Evolutionary conservation across 305 asterid genomes (phyloP), one percentile per base, ranked within the genome.

Genomic region (Fraxinus velutina): DNA sequence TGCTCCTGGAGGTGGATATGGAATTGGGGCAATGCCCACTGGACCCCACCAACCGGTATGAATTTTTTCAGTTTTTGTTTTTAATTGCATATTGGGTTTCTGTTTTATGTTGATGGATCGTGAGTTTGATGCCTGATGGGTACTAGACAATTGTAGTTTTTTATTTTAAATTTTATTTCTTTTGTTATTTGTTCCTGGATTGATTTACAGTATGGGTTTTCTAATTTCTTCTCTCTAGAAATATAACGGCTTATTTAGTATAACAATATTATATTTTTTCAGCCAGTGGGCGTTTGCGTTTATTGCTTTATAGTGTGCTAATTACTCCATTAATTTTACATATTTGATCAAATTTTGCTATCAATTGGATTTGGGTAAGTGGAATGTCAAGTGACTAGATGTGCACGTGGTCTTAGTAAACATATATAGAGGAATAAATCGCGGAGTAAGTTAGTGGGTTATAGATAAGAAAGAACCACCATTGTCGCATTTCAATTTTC

Each of bases 11-110:
- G 83, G 50, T 42, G 79, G 79, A 68, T 42, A 52, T 75, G 66
- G 79, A 39, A 12, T 76, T 4, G 39, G 73, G 83, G 85, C 75
- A 12, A 29, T 68, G 39, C 21, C 74, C 74, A 29, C 74, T 5
- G 37, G 34, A 33, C 19, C 7, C 79, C 86, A 83, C 39, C 91
- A 85, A 44, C 84, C 83, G 90, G 91, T 88, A 86, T 78, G 79
- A 0, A 10, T 79, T 50, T 78, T 24, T 39, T 24, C 66, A 10
- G 15, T 1, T 7, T 1, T 0, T 52, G 44, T 29, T 32, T 80
- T 84, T 75, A 0, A 10, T 9, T 60, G 1, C 50, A 15, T 39
- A 0, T 39, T 32, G 32, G 34, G 15, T 44, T 1, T 33, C 36
- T 7, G 44, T 19, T 57, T 5, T 15, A 22, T 62, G 6, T 75